Base-by-base conservation (phyloP, 805 yeast genomes). In the Candida insectalens region DNA sequence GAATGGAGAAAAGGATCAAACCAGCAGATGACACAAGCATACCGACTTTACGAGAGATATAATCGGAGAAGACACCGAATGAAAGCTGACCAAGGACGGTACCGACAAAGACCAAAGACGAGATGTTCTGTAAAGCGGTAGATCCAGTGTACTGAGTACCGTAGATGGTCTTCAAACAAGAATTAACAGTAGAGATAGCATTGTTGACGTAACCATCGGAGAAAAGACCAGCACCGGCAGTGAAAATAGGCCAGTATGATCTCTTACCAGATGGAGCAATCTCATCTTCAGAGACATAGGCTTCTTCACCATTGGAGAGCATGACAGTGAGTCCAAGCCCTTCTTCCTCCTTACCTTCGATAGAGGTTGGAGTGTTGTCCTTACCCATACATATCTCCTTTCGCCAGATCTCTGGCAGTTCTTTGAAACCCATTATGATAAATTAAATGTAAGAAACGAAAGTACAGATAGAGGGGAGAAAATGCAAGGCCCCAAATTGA, bases 181-280 rank as follows among this genome's bases (percentile, higher is more conserved):
- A 74, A 23, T 78, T 67, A 13, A 80, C 94, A 7, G 92, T 70
- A 38, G 83, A 71, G 37, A 84, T 81, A 34, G 92, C 77, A 59
- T 83, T 84, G 55, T 87, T 87, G 40, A 84, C 80, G 53, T 87
- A 88, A 35, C 96, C 96, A 59, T 89, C 97, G 25, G 94, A 79
- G 59, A 88, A 87, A 30, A 88, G 66, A 35, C 96, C 96, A 0
- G 95, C 92, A 41, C 96, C 96, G 1, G 95, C 77, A 9, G 84
- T 77, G 41, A 81, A 64, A 32, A 83, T 75, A 5, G 92, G 77
- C 80, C 85, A 71, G 43, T 59, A 49, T 5, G 50, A 40, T 22
- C 42, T 53, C 12, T 43, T 35, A 16, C 43, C 55, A 10, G 38
- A 19, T 7, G 53, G 50, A 4, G 43, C 42, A 26, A 53, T 42